A percentile compares a stretch with the other conserved stretches of the same genome.
phyloP scores from a whole-genome alignment of 2,329 filamentous ascomycete species.

The Diaporthe amygdali region DNA sequence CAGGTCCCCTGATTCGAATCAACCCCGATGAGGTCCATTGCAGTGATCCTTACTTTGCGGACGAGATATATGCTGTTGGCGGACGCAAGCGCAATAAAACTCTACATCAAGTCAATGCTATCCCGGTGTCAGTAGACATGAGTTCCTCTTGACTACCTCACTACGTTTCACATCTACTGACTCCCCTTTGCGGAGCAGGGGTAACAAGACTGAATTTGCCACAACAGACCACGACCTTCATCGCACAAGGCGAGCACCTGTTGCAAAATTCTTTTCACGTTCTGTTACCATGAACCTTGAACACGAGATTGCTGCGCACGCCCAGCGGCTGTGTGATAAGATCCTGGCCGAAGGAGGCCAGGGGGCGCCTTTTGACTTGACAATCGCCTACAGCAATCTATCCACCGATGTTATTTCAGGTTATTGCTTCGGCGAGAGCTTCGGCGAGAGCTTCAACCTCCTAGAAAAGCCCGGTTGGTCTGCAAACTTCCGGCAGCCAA shows the following conservation, averaged over 20 bases:
- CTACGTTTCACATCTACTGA: background rate
- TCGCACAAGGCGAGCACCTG: background rate
- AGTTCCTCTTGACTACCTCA: background rate
- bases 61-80: constrained; percentile 12
- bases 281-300: background rate
- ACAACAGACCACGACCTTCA: constrained; percentile 6
- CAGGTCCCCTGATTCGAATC: constrained; percentile 17
- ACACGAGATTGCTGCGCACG: background rate
- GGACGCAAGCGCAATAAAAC: constrained; percentile 12
- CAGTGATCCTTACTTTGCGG: constrained; percentile 6
- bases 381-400: constrained; percentile 5
- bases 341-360: background rate
- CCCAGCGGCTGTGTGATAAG: constrained; percentile 13
- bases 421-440: constrained; percentile 8
- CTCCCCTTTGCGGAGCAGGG: background rate
- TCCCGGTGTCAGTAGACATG: background rate
- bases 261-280: constrained; percentile 15
- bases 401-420: background rate
- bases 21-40: constrained; percentile 17
- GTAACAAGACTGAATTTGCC: background rate
- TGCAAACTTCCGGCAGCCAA: background rate
- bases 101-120: background rate
- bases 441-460: constrained; percentile 5
- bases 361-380: background rate
- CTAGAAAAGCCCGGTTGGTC: constrained; percentile 1